These are phyloP conservation scores for Podospora tetraspora DNA, from an alignment of 495 filamentous ascomycete genomes.

Conservation along the genomic window DNA sequence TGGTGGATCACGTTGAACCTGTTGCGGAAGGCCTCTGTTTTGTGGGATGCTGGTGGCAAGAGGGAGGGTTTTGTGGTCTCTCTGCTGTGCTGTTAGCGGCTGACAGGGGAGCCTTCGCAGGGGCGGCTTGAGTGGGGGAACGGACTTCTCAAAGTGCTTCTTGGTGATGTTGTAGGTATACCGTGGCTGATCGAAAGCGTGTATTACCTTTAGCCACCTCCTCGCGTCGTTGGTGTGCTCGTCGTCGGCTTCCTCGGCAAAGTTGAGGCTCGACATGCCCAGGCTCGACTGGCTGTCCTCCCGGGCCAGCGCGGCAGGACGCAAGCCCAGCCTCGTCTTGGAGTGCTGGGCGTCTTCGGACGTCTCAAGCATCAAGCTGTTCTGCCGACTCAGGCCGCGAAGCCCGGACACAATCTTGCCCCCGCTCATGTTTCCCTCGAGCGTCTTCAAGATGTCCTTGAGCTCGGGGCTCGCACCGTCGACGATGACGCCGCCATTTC, in stretches of 20 bases:
- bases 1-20: conserved; percentile 87
- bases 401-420: conserved; percentile 55
- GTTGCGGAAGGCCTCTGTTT: conserved; percentile 80
- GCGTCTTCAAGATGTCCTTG: conserved; percentile 69
- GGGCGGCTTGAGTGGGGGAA: not conserved
- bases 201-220: conserved; percentile 70
- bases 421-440: conserved; percentile 80
- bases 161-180: conserved; percentile 78
- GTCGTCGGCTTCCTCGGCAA: conserved; percentile 58
- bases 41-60: conserved; percentile 73
- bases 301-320: conserved; percentile 38
- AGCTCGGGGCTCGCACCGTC: conserved; percentile 72
- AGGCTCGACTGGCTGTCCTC: conserved; percentile 60
- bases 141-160: conserved; percentile 80
- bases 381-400: conserved; percentile 52
- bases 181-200: conserved; percentile 81
- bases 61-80: conserved; percentile 63
- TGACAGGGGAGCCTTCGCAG: not conserved
- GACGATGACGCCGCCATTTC: conserved; percentile 78
- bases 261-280: conserved; percentile 54
- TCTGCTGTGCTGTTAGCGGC: conserved; percentile 25
- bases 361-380: conserved; percentile 46
- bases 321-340: conserved; percentile 39
- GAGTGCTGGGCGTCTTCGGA: conserved; percentile 36
- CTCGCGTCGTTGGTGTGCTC: conserved; percentile 57